Evolutionary conservation across 305 asterid species (phyloP).

Genomic region (Fraxinus latifolia): DNA sequence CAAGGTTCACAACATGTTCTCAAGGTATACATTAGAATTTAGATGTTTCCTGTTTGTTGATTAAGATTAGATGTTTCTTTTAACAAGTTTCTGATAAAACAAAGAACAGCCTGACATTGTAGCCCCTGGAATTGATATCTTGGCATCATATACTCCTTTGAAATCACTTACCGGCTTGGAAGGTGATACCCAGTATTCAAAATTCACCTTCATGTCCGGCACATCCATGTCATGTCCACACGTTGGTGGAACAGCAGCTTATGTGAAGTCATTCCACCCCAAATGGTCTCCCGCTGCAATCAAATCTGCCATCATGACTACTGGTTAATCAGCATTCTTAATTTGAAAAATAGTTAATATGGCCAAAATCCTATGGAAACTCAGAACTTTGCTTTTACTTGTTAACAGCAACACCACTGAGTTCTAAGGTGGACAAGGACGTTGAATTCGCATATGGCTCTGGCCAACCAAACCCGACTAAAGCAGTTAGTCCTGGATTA

Average conservation of each 20-base stretch:
- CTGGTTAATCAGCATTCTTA: slow-evolving; percentile 44
- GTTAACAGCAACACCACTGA: slow-evolving; percentile 48
- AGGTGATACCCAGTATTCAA: slow-evolving; percentile 66
- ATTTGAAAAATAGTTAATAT: neutral
- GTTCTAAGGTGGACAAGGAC: slow-evolving; percentile 51
- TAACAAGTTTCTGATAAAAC: slow-evolving; percentile 15
- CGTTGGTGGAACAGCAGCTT: slow-evolving; percentile 76
- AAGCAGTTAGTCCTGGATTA: slow-evolving; percentile 76
- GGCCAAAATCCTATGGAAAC: neutral
- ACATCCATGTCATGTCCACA: slow-evolving; percentile 97
- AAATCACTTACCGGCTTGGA: slow-evolving; percentile 64
- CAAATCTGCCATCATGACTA: slow-evolving; percentile 81
- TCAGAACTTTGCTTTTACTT: neutral
- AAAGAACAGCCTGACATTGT: slow-evolving; percentile 71
- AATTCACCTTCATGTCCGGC: slow-evolving; percentile 84
- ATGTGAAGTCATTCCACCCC: slow-evolving; percentile 82
- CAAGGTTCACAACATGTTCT: slow-evolving; percentile 55
- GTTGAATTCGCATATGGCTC: slow-evolving; percentile 78
- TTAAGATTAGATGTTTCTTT: neutral
- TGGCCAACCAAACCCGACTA: slow-evolving; percentile 69
- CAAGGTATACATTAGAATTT: slow-evolving; percentile 47
- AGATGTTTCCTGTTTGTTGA: neutral
- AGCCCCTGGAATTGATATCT: slow-evolving; percentile 87
- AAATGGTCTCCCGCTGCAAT: slow-evolving; percentile 85
- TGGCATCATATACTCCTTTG: slow-evolving; percentile 78